Conservation (phyloP, 2,329 filamentous ascomycete species). For the Exophiala phaeomuriformis region DNA sequence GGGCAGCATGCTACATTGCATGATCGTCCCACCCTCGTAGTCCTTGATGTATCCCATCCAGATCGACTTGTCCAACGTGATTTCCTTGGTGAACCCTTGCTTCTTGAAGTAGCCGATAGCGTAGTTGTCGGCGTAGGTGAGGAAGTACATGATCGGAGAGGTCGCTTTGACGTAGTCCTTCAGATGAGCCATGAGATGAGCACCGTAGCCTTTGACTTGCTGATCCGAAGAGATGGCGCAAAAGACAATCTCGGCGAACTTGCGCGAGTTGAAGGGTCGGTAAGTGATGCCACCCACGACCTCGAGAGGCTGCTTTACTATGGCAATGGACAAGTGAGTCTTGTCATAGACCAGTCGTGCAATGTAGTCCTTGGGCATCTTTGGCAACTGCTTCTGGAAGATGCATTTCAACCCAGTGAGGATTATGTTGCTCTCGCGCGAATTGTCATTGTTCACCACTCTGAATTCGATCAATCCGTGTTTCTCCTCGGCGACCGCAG, state of each 20-base stretch:
- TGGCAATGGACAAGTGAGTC: conserved; percentile 91
- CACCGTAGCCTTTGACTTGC: conserved; percentile 97
- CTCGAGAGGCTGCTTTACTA: conserved; percentile 91
- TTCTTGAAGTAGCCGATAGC: conserved; percentile 99
- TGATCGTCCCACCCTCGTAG: conserved; percentile 96
- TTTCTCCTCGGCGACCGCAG: conserved; percentile 86
- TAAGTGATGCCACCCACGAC: conserved; percentile 95
- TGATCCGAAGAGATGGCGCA: conserved; percentile 96
- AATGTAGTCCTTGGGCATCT: conserved; percentile 99
- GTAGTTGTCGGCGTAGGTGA: conserved; percentile 98
- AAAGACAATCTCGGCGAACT: conserved; percentile 97
- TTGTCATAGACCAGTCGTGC: conserved; percentile 95
- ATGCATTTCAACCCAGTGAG: conserved; percentile 94
- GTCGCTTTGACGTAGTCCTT: conserved; percentile 98
- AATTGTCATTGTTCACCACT: conserved; percentile 93
- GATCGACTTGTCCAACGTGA: conserved; percentile 76
- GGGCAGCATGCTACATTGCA: conserved; percentile 98
- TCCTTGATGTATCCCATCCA: conserved; percentile 99
- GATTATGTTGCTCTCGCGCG: conserved; percentile 82
- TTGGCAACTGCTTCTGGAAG: conserved; percentile 95
- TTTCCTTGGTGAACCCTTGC: conserved; percentile 97
- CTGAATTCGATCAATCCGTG: conserved; percentile 93
- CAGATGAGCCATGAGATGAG: conserved; percentile 93
- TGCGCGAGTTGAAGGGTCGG: conserved; percentile 80
- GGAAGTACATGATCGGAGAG: conserved; percentile 94